phyloP scores from a whole-genome alignment of 768 basidiomycete genomes.

The Hygrophorus pudorinus region DNA sequence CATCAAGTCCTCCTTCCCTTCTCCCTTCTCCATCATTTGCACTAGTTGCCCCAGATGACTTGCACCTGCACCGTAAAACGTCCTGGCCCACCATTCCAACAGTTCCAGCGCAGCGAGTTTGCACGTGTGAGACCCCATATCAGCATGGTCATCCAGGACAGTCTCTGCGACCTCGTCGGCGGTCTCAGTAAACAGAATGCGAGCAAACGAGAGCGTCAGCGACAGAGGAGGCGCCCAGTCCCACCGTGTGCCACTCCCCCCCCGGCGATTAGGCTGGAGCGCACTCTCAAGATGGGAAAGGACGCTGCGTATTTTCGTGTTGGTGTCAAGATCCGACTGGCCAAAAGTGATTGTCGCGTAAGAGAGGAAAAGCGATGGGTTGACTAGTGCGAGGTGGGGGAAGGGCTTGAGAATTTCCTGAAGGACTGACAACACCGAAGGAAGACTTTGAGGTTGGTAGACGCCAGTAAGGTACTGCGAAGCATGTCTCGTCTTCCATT shows the following conservation, averaged over 20 bases:
- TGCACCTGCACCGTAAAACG: background rate
- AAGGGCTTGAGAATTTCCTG: constrained; percentile 7
- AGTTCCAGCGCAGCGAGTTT: constrained; percentile 8
- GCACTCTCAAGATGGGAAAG: constrained; percentile 7
- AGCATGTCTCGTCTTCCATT: constrained; percentile 9
- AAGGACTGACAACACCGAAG: constrained; percentile 9
- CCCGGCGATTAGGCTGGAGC: background rate
- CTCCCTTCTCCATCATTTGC: constrained; percentile 7
- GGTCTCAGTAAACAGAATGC: constrained; percentile 10
- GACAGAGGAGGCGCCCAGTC: constrained; percentile 11
- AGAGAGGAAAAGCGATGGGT: constrained; percentile 12
- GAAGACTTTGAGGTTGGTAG: constrained; percentile 1
- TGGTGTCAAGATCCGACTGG: constrained; percentile 6
- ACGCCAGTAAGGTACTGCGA: constrained; percentile 4
- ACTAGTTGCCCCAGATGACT: background rate
- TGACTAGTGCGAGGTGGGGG: constrained; percentile 9
- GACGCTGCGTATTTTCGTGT: constrained; percentile 4
- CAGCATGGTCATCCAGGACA: constrained; percentile 8
- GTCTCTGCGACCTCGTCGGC: constrained; percentile 10
- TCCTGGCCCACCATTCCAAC: constrained; percentile 11
- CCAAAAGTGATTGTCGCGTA: constrained; percentile 9
- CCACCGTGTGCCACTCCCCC: background rate
- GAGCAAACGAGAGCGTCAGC: constrained; percentile 12
- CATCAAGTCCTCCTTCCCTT: constrained; percentile 10
- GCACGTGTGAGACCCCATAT: constrained; percentile 6